Evolutionary conservation across 179 eudicot species (phyloP).

Genomic region (Patellifolia procumbens): DNA sequence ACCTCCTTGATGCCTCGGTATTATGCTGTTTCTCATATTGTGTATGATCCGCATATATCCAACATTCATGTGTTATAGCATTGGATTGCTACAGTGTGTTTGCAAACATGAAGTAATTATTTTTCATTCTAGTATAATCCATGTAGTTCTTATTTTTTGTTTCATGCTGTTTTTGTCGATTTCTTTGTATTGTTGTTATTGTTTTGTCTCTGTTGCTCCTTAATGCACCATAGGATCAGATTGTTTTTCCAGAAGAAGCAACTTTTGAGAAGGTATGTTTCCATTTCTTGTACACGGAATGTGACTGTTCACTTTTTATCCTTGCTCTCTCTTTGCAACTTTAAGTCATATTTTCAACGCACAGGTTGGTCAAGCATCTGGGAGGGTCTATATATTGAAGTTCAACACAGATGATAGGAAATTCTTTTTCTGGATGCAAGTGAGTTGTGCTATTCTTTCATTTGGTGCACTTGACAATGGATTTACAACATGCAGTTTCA

Average conservation of each 20-base stretch:
- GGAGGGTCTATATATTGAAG: constrained; percentile 88
- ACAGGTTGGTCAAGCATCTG: constrained; percentile 89
- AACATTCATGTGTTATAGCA: not conserved
- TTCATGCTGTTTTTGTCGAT: not conserved
- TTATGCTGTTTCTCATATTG: not conserved
- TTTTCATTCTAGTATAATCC: not conserved
- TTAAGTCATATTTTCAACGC: not conserved
- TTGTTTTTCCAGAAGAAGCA: constrained; percentile 90
- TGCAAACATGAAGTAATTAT: not conserved
- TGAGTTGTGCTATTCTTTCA: constrained; percentile 25
- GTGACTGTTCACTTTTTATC: constrained; percentile 13
- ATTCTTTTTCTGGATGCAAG: constrained; percentile 99
- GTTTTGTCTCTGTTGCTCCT: constrained; percentile 37
- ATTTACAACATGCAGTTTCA: not conserved
- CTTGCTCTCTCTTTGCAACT: not conserved
- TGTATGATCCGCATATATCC: not conserved
- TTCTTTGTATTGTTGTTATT: constrained; percentile 11
- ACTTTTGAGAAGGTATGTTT: constrained; percentile 81
- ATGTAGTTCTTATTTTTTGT: not conserved
- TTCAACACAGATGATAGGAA: constrained; percentile 90
- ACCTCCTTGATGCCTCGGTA: not conserved
- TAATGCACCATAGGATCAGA: constrained; percentile 76
- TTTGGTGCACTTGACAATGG: constrained; percentile 2
- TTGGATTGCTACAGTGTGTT: not conserved
- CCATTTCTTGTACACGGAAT: not conserved